These are phyloP conservation scores for Barnettozyma sucrosica DNA, from an alignment of 805 yeast genomes.

Conservation along the genomic window DNA sequence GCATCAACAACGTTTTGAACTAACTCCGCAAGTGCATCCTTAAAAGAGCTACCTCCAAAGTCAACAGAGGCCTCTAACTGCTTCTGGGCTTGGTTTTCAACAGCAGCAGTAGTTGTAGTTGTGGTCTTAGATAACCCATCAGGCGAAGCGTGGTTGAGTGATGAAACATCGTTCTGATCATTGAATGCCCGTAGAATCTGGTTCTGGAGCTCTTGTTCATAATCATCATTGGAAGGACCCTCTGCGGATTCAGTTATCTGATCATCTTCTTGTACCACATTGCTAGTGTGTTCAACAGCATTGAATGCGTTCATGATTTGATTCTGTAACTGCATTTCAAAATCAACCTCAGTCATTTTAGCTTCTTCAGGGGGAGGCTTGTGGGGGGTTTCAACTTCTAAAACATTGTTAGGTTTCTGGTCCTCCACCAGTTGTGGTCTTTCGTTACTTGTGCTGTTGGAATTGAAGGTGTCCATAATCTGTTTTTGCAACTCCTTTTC, in stretches of 20 bases:
- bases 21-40: conserved; percentile 50
- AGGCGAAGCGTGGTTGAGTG: not conserved
- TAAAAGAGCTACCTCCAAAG: conserved; percentile 32
- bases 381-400: not conserved
- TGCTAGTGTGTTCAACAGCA: conserved; percentile 14
- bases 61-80: not conserved
- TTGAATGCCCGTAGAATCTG: conserved; percentile 14
- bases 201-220: conserved; percentile 18
- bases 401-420: not conserved
- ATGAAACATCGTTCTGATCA: conserved; percentile 2
- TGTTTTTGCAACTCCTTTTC: conserved; percentile 22
- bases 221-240: conserved; percentile 7
- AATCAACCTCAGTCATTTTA: conserved; percentile 10
- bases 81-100: conserved; percentile 2
- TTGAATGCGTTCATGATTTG: conserved; percentile 23
- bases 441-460: not conserved
- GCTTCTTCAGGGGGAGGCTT: not conserved
- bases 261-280: conserved; percentile 1
- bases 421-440: not conserved
- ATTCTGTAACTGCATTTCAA: conserved; percentile 19
- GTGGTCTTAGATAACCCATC: not conserved
- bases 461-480: conserved; percentile 20
- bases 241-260: not conserved
- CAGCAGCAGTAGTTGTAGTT: conserved; percentile 5
- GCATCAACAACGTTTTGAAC: conserved; percentile 49